Base-by-base conservation (phyloP, 108 stramenopile genomes). In the Ochromonas danica region DNA sequence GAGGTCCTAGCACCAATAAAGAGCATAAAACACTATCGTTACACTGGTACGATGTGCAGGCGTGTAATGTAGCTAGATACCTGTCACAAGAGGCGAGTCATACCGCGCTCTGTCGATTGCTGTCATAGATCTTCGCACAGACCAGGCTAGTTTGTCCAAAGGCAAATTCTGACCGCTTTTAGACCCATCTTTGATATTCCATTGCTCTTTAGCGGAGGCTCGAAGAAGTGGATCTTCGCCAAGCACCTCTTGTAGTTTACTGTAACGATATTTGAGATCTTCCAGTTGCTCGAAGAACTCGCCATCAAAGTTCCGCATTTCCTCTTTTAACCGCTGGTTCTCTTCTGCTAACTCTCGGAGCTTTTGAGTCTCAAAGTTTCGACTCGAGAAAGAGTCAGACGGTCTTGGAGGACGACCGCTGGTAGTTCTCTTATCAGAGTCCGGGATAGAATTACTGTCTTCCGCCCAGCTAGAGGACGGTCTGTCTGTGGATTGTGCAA, bases 231-330 rank as follows among this genome's bases (percentile, higher is more conserved):
- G 63, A 36, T 67, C 63, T 31, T 67, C 63, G 3, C 63, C 63
- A 10, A 33, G 6, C 10, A 67, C 17, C 25, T 67, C 63, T 33
- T 67, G 63, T 36, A 67, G 31, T 67, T 87, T 82, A 42, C 65
- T 72, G 80, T 89, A 85, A 41, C 78, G 60, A 74, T 83, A 88
- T 71, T 90, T 90, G 38, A 90, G 85, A 61, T 90, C 88, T 62
- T 90, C 89, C 6, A 90, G 78, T 72, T 90, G 88, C 62, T 90
- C 89, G 71, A 90, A 90, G 78, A 90, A 90, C 42, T 88, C 89
- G 41, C 86, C 60, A 61, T 89, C 88, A 61, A 90, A 88, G 35
- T 85, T 87, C 36, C 40, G 43, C 14, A 90, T 79, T 78, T 90
- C 89, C 36, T 79, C 57, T 28, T 51, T 45, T 31, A 89, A 80